Evolutionary conservation across 768 basidiomycete genomes (phyloP).

Genomic region (Ramaria sp.): DNA sequence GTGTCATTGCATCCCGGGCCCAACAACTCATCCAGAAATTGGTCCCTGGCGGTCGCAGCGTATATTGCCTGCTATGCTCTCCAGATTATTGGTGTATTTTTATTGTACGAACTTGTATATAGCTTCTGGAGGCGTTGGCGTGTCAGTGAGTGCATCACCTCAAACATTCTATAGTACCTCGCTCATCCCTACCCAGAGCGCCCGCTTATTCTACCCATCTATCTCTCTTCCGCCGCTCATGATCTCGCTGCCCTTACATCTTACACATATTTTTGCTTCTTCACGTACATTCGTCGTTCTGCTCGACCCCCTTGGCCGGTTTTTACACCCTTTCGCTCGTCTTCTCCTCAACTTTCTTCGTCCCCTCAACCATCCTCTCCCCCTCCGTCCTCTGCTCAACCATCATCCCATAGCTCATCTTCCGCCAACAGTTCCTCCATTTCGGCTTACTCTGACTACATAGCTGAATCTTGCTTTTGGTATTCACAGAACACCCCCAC

Average conservation of each 20-base stretch:
- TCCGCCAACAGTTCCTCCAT: slow-evolving; percentile 38
- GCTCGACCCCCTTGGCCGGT: slow-evolving; percentile 25
- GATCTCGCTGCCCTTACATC: slow-evolving; percentile 68
- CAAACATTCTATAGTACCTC: slow-evolving; percentile 5
- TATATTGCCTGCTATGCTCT: slow-evolving; percentile 74
- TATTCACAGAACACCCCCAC: slow-evolving; percentile 82
- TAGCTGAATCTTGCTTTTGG: slow-evolving; percentile 79
- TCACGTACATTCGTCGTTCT: slow-evolving; percentile 64
- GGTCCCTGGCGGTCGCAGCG: slow-evolving; percentile 74
- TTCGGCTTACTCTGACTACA: slow-evolving; percentile 36
- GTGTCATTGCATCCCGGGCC: slow-evolving; percentile 65
- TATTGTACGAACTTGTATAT: slow-evolving; percentile 41
- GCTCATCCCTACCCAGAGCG: slow-evolving; percentile 41
- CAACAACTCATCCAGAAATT: slow-evolving; percentile 60
- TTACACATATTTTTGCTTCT: slow-evolving; percentile 75
- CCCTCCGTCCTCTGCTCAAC: not conserved
- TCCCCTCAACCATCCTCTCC: not conserved
- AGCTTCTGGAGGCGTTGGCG: slow-evolving; percentile 22
- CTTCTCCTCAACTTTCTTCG: not conserved
- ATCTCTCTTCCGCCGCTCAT: slow-evolving; percentile 70
- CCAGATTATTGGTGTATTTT: slow-evolving; percentile 61
- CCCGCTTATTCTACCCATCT: slow-evolving; percentile 72
- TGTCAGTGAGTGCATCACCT: slow-evolving; percentile 18
- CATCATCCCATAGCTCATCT: not conserved
- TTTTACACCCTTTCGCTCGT: not conserved